A percentile compares a stretch with the other conserved stretches of the same genome.
phyloP scores from a whole-genome alignment of 768 basidiomycete genomes.

The Leucocoprinus sp. region DNA sequence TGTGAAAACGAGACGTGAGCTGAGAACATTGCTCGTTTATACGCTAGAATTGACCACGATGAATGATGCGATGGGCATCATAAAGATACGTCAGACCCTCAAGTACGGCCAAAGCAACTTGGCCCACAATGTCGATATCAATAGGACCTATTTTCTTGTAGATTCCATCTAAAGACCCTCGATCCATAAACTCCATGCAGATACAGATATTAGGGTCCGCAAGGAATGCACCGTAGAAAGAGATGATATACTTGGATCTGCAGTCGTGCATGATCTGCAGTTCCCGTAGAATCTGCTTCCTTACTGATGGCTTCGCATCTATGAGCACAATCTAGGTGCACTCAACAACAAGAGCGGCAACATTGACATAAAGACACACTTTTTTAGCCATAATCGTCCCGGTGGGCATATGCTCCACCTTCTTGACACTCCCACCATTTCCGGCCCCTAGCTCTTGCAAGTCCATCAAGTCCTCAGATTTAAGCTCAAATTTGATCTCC shows the following conservation, averaged over 20 bases:
- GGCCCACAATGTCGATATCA: constrained; percentile 85
- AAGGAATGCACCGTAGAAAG: constrained; percentile 94
- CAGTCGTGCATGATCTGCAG: constrained; percentile 99
- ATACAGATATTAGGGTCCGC: constrained; percentile 98
- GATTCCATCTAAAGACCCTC: constrained; percentile 87
- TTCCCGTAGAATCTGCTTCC: constrained; percentile 96
- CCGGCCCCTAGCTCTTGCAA: constrained; percentile 89
- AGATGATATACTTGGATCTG: constrained; percentile 87
- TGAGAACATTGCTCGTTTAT: too few species aligned
- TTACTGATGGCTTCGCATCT: constrained; percentile 91
- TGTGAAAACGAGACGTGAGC: constrained; percentile 28
- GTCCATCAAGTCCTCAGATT: constrained; percentile 86
- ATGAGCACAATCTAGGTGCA: constrained; percentile 78
- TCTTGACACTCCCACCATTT: constrained; percentile 96
- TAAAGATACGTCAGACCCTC: constrained; percentile 96
- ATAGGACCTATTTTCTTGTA: constrained; percentile 95
- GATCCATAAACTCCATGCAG: constrained; percentile 97
- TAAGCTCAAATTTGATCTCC: constrained; percentile 77
- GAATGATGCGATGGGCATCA: constrained; percentile 95
- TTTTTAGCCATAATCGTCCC: constrained; percentile 97
- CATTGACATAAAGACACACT: constrained; percentile 38
- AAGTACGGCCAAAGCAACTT: constrained; percentile 91
- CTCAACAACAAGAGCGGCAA: constrained; percentile 1
- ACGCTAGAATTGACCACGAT: constrained; percentile 87
- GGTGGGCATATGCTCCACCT: constrained; percentile 87